Evolutionary conservation across 2,329 filamentous ascomycete species (phyloP).

Genomic region (Fusarium camptoceras): DNA sequence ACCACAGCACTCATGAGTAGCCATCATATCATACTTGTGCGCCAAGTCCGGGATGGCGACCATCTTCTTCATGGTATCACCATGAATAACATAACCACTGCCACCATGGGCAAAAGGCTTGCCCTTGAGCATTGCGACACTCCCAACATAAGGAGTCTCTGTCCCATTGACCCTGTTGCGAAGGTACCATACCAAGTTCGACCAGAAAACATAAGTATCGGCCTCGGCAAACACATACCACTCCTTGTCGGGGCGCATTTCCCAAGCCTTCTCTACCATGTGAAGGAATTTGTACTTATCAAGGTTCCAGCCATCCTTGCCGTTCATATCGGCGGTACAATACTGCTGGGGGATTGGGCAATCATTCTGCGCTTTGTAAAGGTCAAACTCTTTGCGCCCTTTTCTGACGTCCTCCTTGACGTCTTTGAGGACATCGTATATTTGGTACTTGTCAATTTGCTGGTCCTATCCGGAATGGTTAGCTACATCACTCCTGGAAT

Average conservation of each 20-base stretch:
- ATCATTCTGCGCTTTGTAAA: conserved; percentile 59
- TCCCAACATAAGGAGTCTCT: conserved; percentile 63
- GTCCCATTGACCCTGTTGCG: conserved; percentile 56
- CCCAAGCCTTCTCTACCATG: conserved; percentile 67
- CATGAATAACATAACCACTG: conserved; percentile 67
- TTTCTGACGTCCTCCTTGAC: conserved; percentile 52
- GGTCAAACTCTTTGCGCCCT: conserved; percentile 58
- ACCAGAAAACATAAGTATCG: conserved; percentile 69
- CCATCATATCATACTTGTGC: conserved; percentile 60
- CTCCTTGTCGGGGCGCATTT: conserved; percentile 62
- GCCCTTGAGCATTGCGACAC: conserved; percentile 59
- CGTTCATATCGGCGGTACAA: conserved; percentile 49
- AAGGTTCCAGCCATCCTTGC: conserved; percentile 60
- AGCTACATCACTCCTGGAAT: conserved; percentile 9
- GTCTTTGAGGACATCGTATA: conserved; percentile 57
- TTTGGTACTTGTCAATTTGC: conserved; percentile 59
- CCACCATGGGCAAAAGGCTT: conserved; percentile 68
- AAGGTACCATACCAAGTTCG: conserved; percentile 64
- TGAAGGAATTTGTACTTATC: conserved; percentile 73
- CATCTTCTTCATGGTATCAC: conserved; percentile 62
- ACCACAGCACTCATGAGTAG: conserved; percentile 61
- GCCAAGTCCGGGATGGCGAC: conserved; percentile 59
- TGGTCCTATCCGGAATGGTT: conserved; percentile 54
- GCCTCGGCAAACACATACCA: conserved; percentile 72
- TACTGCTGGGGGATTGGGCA: conserved; percentile 62